Base-by-base conservation (phyloP, 1,284 basidiomycete genomes). In the Fomitopsis betulina region DNA sequence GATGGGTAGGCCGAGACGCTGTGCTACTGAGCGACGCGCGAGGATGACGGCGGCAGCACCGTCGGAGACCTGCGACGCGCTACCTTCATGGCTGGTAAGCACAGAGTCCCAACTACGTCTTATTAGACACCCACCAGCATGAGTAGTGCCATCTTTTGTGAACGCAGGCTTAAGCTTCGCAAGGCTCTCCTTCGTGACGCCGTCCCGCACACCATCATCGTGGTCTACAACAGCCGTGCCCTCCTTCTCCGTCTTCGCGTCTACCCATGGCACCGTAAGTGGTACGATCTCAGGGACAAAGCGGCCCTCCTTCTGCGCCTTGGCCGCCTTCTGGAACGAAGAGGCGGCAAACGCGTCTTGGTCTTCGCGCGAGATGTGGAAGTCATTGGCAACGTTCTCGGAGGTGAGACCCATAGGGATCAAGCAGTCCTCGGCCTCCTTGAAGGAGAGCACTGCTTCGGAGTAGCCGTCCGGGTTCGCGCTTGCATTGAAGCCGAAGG, bases 361-460 rank as follows among this genome's bases (percentile, higher is more conserved):
- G 50, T 74, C 76, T 49, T 78, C 77, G 57, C 95, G 89, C 45
- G 87, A 76, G 69, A 98, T 83, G 63, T 80, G 77, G 75, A 81
- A 95, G 62, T 93, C 82, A 47, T 79, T 75, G 21, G 94, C 93
- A 62, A 98, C 96, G 70, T 98, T 98, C 79, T 98, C 96, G 25
- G 94, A 97, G 53, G 95, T 96, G 76, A 94, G 89, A 63, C 96
- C 95, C 95, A 98, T 98, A 57, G 96, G 96, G 63, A 96, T 81
- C 21, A 96, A 80, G 75, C 96, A 98, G 80, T 99, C 95, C 60
- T 88, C 85, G 2, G 97, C 86, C 69, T 94, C 89, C 66, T 88
- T 80, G 75, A 84, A 86, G 61, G 84, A 75, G 64, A 96, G 82
- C 53, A 98, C 85, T 45, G 81, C 81, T 35, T 96, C 91, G 10